These are phyloP conservation scores for Trifolium fragiferum DNA, from an alignment of 306 rosid species.

Conservation along the genomic window DNA sequence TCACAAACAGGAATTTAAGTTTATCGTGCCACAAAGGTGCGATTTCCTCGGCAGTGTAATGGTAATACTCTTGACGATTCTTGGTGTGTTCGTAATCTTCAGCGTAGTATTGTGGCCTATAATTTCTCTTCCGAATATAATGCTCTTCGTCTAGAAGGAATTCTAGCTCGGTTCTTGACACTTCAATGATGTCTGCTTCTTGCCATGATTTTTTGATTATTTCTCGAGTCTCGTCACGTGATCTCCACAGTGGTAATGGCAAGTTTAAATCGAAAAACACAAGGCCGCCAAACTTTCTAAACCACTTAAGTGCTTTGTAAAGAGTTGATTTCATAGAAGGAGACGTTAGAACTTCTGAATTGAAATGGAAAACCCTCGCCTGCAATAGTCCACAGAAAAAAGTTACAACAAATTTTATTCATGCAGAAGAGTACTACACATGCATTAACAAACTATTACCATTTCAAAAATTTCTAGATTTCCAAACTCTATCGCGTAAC, in stretches of 20 bases:
- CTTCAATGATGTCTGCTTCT: constrained; percentile 75
- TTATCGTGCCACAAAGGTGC: constrained; percentile 78
- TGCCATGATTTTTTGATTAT: constrained; percentile 79
- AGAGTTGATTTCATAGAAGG: constrained; percentile 46
- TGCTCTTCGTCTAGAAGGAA: constrained; percentile 85
- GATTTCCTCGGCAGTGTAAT: constrained; percentile 77
- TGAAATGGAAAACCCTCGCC: constrained; percentile 62
- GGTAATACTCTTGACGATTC: constrained; percentile 72
- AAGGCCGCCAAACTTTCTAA: constrained; percentile 56
- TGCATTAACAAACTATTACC: constrained; percentile 1
- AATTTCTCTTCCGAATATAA: constrained; percentile 70
- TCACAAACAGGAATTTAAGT: constrained; percentile 74
- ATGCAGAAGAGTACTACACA: neutral
- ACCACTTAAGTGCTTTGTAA: constrained; percentile 49
- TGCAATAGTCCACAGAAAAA: constrained; percentile 43
- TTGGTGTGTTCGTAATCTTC: constrained; percentile 75
- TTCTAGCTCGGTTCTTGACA: constrained; percentile 82
- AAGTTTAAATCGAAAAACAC: constrained; percentile 76
- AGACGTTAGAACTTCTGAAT: constrained; percentile 60
- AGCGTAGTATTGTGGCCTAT: constrained; percentile 82
- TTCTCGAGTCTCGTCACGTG: constrained; percentile 69
- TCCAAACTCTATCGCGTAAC: neutral
- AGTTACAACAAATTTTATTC: constrained; percentile 27
- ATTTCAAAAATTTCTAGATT: neutral
- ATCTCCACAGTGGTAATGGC: constrained; percentile 82